phyloP scores from a whole-genome alignment of 345 rosid genomes.

The Eucalyptus urophylla region DNA sequence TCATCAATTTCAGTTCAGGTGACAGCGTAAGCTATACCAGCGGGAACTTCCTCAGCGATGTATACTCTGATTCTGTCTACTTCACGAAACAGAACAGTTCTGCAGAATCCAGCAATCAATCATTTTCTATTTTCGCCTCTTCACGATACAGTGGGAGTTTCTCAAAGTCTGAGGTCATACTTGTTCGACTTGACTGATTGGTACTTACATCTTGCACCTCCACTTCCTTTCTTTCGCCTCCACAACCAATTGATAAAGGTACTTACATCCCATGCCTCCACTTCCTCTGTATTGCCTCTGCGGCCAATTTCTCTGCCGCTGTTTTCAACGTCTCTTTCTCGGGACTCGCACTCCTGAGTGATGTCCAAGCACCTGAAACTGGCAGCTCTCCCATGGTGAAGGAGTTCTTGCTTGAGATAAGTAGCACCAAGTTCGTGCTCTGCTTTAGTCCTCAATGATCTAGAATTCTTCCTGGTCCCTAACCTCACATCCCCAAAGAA shows the following conservation, averaged over 20 bases:
- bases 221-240: slow-evolving; percentile 11
- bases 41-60: slow-evolving; percentile 1
- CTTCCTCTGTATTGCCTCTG: slow-evolving; percentile 4
- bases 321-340: slow-evolving; percentile 16
- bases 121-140: not conserved
- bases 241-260: not conserved
- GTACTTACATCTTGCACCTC: slow-evolving; percentile 25
- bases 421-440: slow-evolving; percentile 1
- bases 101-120: not conserved
- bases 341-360: slow-evolving; percentile 3
- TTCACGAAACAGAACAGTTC: not conserved
- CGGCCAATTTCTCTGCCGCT: slow-evolving; percentile 9
- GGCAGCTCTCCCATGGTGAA: not conserved
- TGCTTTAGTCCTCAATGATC: slow-evolving; percentile 25
- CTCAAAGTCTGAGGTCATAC: slow-evolving; percentile 9
- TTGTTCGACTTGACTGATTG: slow-evolving; percentile 6
- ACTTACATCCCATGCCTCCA: slow-evolving; percentile 25
- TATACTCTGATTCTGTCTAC: not conserved
- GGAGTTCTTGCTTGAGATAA: slow-evolving; percentile 29
- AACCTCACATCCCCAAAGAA: not conserved
- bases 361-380: slow-evolving; percentile 1
- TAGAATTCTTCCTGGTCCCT: slow-evolving; percentile 42
- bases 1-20: slow-evolving; percentile 14
- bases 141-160: slow-evolving; percentile 35
- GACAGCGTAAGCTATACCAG: not conserved